These are phyloP conservation scores for Suhomyces tanzawaensis DNA, from an alignment of 805 yeast species.

Conservation along the genomic window DNA sequence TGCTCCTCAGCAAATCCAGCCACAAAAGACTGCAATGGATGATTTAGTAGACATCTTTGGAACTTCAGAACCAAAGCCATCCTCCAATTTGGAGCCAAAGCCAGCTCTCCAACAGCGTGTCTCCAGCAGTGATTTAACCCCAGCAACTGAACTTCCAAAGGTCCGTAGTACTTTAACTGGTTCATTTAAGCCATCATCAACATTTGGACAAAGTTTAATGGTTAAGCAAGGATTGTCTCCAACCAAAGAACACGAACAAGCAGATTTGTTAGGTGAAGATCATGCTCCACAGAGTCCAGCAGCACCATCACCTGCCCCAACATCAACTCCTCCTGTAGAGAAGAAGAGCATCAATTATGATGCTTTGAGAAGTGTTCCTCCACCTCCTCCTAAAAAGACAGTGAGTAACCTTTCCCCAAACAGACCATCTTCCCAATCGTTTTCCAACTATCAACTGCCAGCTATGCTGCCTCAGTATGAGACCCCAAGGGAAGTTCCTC, in stretches of 20 bases:
- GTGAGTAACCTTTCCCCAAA: conserved; percentile 10
- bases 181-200: conserved; percentile 76
- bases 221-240: conserved; percentile 20
- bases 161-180: conserved; percentile 32
- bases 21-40: conserved; percentile 54
- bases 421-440: conserved; percentile 12
- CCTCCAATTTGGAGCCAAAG: conserved; percentile 11
- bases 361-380: conserved; percentile 49
- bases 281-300: conserved; percentile 15
- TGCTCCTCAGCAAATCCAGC: conserved; percentile 7
- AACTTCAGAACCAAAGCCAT: conserved; percentile 18
- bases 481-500: conserved; percentile 1
- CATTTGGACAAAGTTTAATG: conserved; percentile 75
- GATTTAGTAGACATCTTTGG: conserved; percentile 58
- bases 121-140: conserved; percentile 35
- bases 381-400: conserved; percentile 34
- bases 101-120: conserved; percentile 22
- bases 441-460: background rate
- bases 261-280: conserved; percentile 37
- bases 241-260: conserved; percentile 18
- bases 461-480: conserved; percentile 2
- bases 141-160: conserved; percentile 28
- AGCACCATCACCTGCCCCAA: conserved; percentile 15
- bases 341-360: conserved; percentile 42
- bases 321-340: conserved; percentile 15